Evolutionary conservation across 306 rosid species (phyloP).

Genomic region (Carpinus fangiana): DNA sequence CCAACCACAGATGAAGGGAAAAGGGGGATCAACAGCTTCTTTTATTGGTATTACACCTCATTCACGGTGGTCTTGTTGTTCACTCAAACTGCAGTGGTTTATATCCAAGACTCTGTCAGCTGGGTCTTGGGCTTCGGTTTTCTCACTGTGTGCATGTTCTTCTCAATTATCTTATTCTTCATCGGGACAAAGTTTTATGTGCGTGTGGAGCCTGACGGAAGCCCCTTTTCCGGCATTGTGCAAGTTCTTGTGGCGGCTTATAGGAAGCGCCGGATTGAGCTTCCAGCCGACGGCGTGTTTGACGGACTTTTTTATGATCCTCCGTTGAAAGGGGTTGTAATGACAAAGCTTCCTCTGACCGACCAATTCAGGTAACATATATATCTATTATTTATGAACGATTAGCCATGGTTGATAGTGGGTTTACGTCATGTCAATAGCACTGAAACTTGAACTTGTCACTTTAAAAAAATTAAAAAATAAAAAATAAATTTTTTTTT

Average conservation of each 20-base stretch:
- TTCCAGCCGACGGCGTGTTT: slow-evolving; percentile 23
- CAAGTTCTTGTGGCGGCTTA: slow-evolving; percentile 68
- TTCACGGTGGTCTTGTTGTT: slow-evolving; percentile 40
- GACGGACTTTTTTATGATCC: slow-evolving; percentile 52
- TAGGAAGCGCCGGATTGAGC: slow-evolving; percentile 48
- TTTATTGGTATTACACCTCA: slow-evolving; percentile 67
- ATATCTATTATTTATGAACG: not conserved
- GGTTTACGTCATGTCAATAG: not conserved
- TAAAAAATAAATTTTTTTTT: too few species aligned
- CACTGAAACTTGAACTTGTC: not conserved
- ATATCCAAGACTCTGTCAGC: slow-evolving; percentile 70
- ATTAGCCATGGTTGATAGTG: too few species aligned
- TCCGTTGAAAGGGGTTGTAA: slow-evolving; percentile 32
- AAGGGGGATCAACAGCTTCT: slow-evolving; percentile 61
- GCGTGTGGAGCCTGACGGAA: slow-evolving; percentile 56
- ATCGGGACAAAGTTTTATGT: slow-evolving; percentile 47
- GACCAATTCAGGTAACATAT: slow-evolving; percentile 51
- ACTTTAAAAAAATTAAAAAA: too few species aligned
- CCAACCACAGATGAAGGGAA: slow-evolving; percentile 57
- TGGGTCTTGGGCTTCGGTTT: slow-evolving; percentile 83
- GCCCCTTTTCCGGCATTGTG: slow-evolving; percentile 46
- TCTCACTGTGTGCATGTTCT: slow-evolving; percentile 54
- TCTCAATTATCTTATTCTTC: slow-evolving; percentile 53
- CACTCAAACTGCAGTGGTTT: slow-evolving; percentile 53
- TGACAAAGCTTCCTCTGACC: slow-evolving; percentile 56